phyloP scores from a whole-genome alignment of 768 basidiomycete genomes.

The Rhodotorula graminis region DNA sequence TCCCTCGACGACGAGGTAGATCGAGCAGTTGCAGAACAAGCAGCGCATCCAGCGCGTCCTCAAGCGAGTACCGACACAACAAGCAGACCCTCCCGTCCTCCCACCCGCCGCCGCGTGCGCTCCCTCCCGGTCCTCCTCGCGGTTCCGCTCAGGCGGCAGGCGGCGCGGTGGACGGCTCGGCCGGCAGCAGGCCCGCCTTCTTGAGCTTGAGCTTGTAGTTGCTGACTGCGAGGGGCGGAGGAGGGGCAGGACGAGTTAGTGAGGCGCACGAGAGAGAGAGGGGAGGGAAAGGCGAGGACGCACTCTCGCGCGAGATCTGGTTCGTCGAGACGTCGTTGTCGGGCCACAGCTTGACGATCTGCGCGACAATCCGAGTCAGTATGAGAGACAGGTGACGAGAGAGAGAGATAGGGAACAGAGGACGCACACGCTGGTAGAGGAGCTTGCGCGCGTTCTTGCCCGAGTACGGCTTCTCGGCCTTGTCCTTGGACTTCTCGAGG shows the following conservation, averaged over 20 bases:
- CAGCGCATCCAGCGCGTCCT: no score
- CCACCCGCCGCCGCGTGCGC: no score
- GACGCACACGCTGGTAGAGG: slow-evolving; percentile 68
- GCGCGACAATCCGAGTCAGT: neutral
- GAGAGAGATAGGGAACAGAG: neutral
- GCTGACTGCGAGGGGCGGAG: neutral
- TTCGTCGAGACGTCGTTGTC: slow-evolving; percentile 21
- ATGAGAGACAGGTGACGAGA: no score
- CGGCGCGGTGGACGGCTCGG: neutral
- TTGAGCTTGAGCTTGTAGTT: slow-evolving; percentile 36
- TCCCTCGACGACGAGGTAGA: no score
- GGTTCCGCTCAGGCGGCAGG: neutral
- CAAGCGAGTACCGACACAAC: neutral
- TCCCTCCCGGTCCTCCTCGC: no score
- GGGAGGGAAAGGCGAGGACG: neutral
- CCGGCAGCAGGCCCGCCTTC: slow-evolving; percentile 7
- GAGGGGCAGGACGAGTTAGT: no score
- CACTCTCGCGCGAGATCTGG: slow-evolving; percentile 39
- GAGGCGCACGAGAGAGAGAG: neutral
- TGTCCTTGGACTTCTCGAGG: slow-evolving; percentile 58
- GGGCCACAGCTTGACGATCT: slow-evolving; percentile 32
- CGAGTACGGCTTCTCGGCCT: slow-evolving; percentile 47
- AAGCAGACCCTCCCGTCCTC: no score
- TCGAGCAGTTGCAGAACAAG: no score
- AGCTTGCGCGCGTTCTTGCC: slow-evolving; percentile 74